Evolutionary conservation across 768 basidiomycete genomes (phyloP), one percentile per base, ranked within the genome.

Genomic region (Leccinum rimulosum): DNA sequence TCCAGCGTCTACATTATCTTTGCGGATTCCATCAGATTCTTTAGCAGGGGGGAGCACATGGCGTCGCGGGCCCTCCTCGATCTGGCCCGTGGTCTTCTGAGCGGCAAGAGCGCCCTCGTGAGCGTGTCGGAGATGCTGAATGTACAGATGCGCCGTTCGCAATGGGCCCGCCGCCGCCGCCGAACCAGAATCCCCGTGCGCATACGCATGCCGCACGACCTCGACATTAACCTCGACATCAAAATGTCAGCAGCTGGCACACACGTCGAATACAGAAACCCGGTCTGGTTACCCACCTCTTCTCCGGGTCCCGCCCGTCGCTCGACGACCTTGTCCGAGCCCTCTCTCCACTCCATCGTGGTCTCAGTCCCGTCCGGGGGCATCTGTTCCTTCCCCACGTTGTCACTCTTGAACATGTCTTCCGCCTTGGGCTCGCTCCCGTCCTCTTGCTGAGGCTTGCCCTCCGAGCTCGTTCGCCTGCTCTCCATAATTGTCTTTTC

Each of bases 261-360:
- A n/a, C 2, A 17, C 15, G 7, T 17, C 3, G 38, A 4, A 40
- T 40, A 10, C 38, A n/a, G 9, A n/a, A 40, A 40, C 38, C 1
- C 38, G 38, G 9, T n/a, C 38, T 9, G 9, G 38, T n/a, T 22
- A 52, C 82, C n/a, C 57, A 91, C 89, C 76, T 91, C 90, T 57
- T 84, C 83, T 25, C 85, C 86, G 4, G 82, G 82, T 2, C 82
- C 82, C 5, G 64, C 67, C 10, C 81, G 79, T 38, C 81, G 75
- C 67, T 94, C 92, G 31, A 91, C 76, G 49, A 94, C 70, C 33
- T 77, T 77, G 68, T 88, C 82, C 31, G 81, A 77, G 3, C 89
- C 89, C 67, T 94, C 90, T 67, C 79, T 78, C 86, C 89, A 93
- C 66, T 90, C 87, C 27, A 77, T 61, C 17, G 43, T 43, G 4